Evolutionary conservation across 73 alveolate species (phyloP), one percentile per base, ranked within the genome.

Genomic region (Symbiodinium pilosum): DNA sequence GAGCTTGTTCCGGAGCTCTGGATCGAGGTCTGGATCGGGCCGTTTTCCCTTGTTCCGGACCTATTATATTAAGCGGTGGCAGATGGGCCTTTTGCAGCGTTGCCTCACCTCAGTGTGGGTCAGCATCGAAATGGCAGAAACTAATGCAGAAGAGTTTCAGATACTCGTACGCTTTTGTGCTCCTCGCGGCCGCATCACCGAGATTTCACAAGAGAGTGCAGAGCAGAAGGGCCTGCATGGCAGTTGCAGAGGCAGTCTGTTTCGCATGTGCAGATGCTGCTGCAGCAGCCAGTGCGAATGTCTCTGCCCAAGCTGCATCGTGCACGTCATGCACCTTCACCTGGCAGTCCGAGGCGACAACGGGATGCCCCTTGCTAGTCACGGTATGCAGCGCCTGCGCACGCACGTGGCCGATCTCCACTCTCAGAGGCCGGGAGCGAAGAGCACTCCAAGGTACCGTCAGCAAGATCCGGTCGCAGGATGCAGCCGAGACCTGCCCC

Each of bases 361-460:
- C n/a, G n/a, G n/a, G n/a, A n/a, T n/a, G n/a, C n/a, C n/a, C n/a
- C n/a, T n/a, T n/a, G n/a, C n/a, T n/a, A n/a, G 56, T 36, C 30
- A 1, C 34, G 24, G 41, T 20, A 6, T n/a, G 75, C 87, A 24
- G 81, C 68, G 59, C 95, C 95, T 89, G 95, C 21, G 75, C 56
- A 2, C 95, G 87, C 86, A 89, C 36, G 47, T 68, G 69, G 7
- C 95, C 95, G 51, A 89, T 64, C 43, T 41, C 40, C 75, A 89
- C 73, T 34, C 68, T 86, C 87, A 89, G 59, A 26, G 95, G 75
- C 16, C 95, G 86, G 21, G 71, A 64, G 87, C 95, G 95, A 20
- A 89, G 95, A 28, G 44, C 54, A 11, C 95, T 89, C 95, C 95
- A 89, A 1, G 95, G 95, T 4, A 89, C 95, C 21, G 43, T 56